Evolutionary conservation across 2,329 filamentous ascomycete genomes (phyloP), one percentile per base, ranked within the genome.

Genomic region (Catunica adiposa): DNA sequence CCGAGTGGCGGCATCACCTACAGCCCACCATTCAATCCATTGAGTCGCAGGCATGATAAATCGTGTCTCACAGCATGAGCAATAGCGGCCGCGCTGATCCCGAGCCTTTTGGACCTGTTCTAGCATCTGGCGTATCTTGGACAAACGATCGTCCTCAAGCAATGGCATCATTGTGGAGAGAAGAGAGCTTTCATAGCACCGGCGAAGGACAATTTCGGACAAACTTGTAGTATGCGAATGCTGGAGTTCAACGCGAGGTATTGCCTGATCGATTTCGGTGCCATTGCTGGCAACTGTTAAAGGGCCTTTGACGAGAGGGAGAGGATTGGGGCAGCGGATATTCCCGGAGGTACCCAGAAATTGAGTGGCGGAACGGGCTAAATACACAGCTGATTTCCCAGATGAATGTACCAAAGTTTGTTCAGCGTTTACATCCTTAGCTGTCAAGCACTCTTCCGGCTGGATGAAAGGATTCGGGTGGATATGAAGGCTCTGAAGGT

Each of bases 11-110:
- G 31, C 42, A 25, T 57, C 55, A 14, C 15, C 53, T 22, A 59
- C n/a, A 11, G 58, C 70, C 64, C 75, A 78, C 76, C 80, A 83
- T 62, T 83, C 80, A 6, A 83, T 66, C 80, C 80, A 83, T 62
- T 79, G 72, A 0, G 74, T 68, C 2, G 72, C 65, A 2, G 79
- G 75, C 22, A 76, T 67, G 5, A 79, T 66, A 3, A 76, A 71
- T 7, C 64, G 62, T 26, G 71, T 70, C 23, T 65, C 61, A 62
- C 80, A 83, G 0, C 71, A 66, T 1, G 75, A 74, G 61, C 80
- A 83, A 1, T 62, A 62, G 26, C 73, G 62, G 1, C 74, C 74
- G 9, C 66, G 66, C 7, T 67, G 65, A 0, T 80, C 63, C 0
- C 72, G 63, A 3, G 63, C 63, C 3, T 65, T 62, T 48, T 56